Evolutionary conservation across 2,329 filamentous ascomycete species (phyloP).

Genomic region (Cadophora luteo-olivacea): DNA sequence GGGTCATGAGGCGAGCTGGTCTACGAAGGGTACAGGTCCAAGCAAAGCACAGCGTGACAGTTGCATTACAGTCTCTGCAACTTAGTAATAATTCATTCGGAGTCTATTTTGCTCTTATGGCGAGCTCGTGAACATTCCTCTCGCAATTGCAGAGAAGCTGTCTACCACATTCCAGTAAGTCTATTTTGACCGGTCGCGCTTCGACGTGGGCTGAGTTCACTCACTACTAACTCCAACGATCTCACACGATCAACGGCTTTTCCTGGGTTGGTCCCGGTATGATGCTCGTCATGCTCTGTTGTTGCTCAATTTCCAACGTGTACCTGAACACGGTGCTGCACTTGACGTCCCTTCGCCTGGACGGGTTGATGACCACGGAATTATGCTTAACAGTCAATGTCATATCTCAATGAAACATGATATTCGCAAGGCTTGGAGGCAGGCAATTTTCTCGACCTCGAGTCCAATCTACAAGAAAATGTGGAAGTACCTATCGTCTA

Average conservation of each 20-base stretch:
- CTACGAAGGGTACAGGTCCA: background rate
- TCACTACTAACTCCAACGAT: background rate
- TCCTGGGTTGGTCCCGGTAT: background rate
- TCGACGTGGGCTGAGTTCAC: background rate
- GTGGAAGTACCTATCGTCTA: background rate
- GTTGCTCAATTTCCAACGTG: constrained; percentile 7
- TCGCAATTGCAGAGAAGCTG: background rate
- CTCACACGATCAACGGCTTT: background rate
- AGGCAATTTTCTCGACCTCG: background rate
- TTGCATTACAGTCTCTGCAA: background rate
- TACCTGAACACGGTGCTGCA: constrained; percentile 7
- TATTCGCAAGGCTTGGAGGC: background rate
- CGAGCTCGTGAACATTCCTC: background rate
- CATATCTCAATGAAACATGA: background rate
- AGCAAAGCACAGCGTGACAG: too few species aligned
- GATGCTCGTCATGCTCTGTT: background rate
- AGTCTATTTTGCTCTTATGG: background rate
- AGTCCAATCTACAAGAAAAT: background rate
- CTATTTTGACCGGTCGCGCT: background rate
- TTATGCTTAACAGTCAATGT: constrained; percentile 2
- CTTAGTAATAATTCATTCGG: background rate
- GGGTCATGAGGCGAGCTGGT: background rate
- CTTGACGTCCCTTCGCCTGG: background rate
- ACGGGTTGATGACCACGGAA: background rate
- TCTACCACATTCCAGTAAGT: background rate